A percentile compares a stretch with the other conserved stretches of the same genome.
phyloP scores from a whole-genome alignment of 2,329 filamentous ascomycete genomes.

The Lachnellula willkommii region DNA sequence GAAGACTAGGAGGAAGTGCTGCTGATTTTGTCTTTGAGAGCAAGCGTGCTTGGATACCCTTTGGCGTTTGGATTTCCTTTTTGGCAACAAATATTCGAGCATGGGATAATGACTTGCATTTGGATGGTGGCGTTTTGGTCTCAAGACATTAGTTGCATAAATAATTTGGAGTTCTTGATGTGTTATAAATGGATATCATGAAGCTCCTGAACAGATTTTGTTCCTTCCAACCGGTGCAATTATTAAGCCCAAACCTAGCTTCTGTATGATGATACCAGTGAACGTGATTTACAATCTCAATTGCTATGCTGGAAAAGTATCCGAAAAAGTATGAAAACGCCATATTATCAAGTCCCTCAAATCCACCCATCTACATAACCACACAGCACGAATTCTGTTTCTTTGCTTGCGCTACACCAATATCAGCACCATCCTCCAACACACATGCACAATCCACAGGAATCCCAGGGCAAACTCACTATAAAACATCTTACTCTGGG shows the following conservation, averaged over 20 bases:
- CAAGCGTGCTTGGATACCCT: constrained; percentile 18
- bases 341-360: not conserved
- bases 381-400: constrained; percentile 75
- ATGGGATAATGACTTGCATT: constrained; percentile 19
- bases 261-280: not conserved
- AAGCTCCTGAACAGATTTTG: not conserved
- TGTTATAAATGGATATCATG: constrained; percentile 7
- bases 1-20: constrained; percentile 30
- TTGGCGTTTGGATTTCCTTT: constrained; percentile 13
- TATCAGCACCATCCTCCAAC: constrained; percentile 5
- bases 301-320: constrained; percentile 16
- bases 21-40: constrained; percentile 15
- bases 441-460: not conserved
- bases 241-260: not conserved
- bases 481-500: constrained; percentile 97
- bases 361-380: constrained; percentile 50
- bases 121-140: constrained; percentile 14
- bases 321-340: constrained; percentile 19
- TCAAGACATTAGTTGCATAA: constrained; percentile 3
- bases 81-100: constrained; percentile 3
- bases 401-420: constrained; percentile 56
- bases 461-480: constrained; percentile 44
- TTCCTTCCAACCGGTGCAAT: not conserved
- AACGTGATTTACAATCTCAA: constrained; percentile 15
- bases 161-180: constrained; percentile 12